Conservation (phyloP, 2,329 filamentous ascomycete species). For the Nemania abortiva region DNA sequence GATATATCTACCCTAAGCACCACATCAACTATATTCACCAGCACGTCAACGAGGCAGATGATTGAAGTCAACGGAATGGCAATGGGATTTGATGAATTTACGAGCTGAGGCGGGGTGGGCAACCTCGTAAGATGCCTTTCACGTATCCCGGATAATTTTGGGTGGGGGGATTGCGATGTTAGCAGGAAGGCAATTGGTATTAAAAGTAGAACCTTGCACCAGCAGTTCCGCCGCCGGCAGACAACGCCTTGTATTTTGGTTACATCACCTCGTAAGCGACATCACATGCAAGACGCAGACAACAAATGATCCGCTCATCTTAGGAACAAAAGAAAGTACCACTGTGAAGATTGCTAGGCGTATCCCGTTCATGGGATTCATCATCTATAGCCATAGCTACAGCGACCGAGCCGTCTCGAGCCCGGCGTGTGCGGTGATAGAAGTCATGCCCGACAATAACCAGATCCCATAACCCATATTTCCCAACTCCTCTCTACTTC, state of each 20-base stretch:
- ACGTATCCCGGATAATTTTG: background rate
- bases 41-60: too few species aligned
- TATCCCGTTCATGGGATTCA: conserved; percentile 29
- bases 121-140: background rate
- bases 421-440: conserved; percentile 28
- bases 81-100: too few species aligned
- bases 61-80: too few species aligned
- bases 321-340: conserved; percentile 39
- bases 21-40: too few species aligned
- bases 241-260: conserved; percentile 38
- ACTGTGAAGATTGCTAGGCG: conserved; percentile 37
- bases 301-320: conserved; percentile 22
- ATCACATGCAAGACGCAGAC: conserved; percentile 32
- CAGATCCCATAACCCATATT: conserved; percentile 34
- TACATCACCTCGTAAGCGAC: conserved; percentile 37
- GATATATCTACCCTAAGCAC: too few species aligned
- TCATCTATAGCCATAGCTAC: conserved; percentile 42
- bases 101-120: too few species aligned
- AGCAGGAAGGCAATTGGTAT: background rate
- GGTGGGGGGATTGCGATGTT: background rate
- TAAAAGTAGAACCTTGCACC: conserved; percentile 6
- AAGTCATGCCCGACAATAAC: conserved; percentile 33
- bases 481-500: conserved; percentile 65
- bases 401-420: conserved; percentile 27
- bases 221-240: conserved; percentile 25